phyloP scores from a whole-genome alignment of 169 alveolate genomes.

The Plasmodium gallinaceum region DNA sequence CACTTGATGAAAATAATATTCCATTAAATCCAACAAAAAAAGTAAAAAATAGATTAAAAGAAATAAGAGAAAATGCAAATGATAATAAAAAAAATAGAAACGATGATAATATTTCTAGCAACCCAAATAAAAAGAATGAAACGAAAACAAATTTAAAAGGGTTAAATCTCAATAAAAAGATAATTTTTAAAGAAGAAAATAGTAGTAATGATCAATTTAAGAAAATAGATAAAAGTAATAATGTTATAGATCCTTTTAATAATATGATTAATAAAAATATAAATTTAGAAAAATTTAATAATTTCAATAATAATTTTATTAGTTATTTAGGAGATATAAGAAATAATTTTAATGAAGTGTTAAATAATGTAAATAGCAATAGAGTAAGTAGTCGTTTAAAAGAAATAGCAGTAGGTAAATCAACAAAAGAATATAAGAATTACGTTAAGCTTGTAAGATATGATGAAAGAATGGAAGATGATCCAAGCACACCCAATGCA shows the following conservation, averaged over 20 bases:
- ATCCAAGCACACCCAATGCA: slow-evolving; percentile 86
- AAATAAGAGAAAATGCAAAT: background rate
- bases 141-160: slow-evolving; percentile 2
- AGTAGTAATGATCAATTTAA: background rate
- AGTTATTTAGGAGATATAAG: slow-evolving; percentile 71
- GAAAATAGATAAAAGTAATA: background rate
- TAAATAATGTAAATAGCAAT: slow-evolving; percentile 23
- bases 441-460: slow-evolving; percentile 82
- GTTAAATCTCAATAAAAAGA: background rate
- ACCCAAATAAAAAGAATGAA: background rate
- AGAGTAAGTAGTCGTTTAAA: slow-evolving; percentile 83
- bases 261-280: slow-evolving; percentile 65
- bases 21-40: slow-evolving; percentile 85
- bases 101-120: background rate
- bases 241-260: slow-evolving; percentile 17
- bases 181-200: background rate
- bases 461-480: slow-evolving; percentile 83
- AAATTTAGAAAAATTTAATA: slow-evolving; percentile 76
- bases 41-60: slow-evolving; percentile 49
- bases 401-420: slow-evolving; percentile 86
- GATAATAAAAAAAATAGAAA: background rate
- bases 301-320: slow-evolving; percentile 69
- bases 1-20: slow-evolving; percentile 77
- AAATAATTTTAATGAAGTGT: slow-evolving; percentile 38
- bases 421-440: slow-evolving; percentile 87